Evolutionary conservation across 371 early-diverging fungal genomes (phyloP).

Genomic region (Syncephalis plumigaleata): DNA sequence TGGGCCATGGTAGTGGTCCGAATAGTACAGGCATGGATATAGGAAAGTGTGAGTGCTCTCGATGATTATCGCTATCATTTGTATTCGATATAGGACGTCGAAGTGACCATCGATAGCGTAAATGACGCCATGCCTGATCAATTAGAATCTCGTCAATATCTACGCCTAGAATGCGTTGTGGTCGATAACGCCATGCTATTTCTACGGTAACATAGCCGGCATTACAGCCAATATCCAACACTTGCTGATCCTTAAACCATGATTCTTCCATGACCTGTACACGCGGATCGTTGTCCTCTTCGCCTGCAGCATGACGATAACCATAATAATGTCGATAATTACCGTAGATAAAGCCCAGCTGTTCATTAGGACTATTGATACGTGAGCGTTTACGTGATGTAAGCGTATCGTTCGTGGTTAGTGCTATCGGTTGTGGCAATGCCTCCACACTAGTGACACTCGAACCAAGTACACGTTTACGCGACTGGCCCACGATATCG

Average conservation of each 20-base stretch:
- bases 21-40: too few species aligned
- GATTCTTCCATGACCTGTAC: slow-evolving; percentile 24
- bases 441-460: too few species aligned
- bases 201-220: slow-evolving; percentile 45
- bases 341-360: slow-evolving; percentile 4
- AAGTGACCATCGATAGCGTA: not conserved
- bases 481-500: too few species aligned
- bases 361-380: too few species aligned
- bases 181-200: slow-evolving; percentile 27
- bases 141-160: slow-evolving; percentile 63
- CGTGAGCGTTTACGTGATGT: too few species aligned
- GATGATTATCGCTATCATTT: not conserved
- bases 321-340: slow-evolving; percentile 15
- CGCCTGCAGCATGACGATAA: slow-evolving; percentile 8
- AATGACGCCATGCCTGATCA: slow-evolving; percentile 26
- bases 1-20: too few species aligned
- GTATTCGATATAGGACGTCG: not conserved
- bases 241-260: slow-evolving; percentile 32
- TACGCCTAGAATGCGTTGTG: slow-evolving; percentile 35
- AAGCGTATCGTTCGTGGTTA: too few species aligned
- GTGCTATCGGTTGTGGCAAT: too few species aligned
- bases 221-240: slow-evolving; percentile 82
- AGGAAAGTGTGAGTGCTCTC: not conserved
- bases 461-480: too few species aligned
- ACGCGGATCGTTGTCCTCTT: slow-evolving; percentile 30